Conservation (phyloP, 208 protist genomes). For the Crithidia bombi region DNA sequence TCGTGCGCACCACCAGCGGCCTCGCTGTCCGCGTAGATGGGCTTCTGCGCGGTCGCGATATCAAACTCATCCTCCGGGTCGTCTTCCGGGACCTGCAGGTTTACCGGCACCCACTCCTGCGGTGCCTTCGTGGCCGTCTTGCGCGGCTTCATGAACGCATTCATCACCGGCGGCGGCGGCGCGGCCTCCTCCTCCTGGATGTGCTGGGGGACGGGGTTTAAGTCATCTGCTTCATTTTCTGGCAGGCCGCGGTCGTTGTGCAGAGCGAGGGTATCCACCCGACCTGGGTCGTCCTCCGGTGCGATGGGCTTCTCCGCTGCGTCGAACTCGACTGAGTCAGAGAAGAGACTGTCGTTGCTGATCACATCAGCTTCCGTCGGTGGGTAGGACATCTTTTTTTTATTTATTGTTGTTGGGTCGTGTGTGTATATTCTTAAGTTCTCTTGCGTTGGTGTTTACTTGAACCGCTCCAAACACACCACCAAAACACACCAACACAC, state of each 20-base stretch:
- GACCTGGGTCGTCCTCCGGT: constrained; percentile 6
- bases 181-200: constrained; percentile 24
- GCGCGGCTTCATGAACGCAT: constrained; percentile 66
- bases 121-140: constrained; percentile 36
- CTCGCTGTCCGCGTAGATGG: constrained; percentile 43
- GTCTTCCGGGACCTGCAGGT: constrained; percentile 44
- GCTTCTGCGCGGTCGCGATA: constrained; percentile 51
- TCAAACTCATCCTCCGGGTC: constrained; percentile 86
- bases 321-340: constrained; percentile 67
- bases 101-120: constrained; percentile 51
- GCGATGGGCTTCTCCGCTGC: constrained; percentile 54
- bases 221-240: constrained; percentile 20
- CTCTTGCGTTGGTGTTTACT: too few relatives aligned
- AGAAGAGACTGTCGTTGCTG: constrained; percentile 80
- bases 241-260: constrained; percentile 14
- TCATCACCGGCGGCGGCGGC: constrained; percentile 30
- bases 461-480: too few relatives aligned
- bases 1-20: background rate
- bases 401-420: constrained; percentile 13
- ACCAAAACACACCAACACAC: background rate
- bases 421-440: background rate
- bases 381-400: constrained; percentile 50
- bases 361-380: constrained; percentile 59
- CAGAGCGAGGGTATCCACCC: background rate
- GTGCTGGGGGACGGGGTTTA: constrained; percentile 13